Evolutionary conservation across 169 alveolate species (phyloP), one percentile per base, ranked within the genome.

Genomic region (Plasmodium vivax): DNA sequence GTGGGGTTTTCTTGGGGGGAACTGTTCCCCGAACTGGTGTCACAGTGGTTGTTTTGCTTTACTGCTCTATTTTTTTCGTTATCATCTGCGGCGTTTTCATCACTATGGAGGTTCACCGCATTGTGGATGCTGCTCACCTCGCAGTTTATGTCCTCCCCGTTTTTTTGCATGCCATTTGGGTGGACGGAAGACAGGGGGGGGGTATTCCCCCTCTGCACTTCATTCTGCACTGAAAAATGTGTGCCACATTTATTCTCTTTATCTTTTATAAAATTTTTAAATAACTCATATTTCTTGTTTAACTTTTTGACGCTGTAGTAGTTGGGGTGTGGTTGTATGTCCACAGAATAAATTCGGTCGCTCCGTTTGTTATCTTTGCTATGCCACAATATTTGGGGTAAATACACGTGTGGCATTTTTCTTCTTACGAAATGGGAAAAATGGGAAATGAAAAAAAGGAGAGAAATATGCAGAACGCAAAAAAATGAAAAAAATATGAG

Each of bases 301-400:
- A 90, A 47, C 72, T 80, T 81, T 85, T 81, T 81, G 12, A 79
- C 80, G 62, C 93, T 87, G 58, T 93, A 84, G 58, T 95, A 88
- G 81, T 96, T 90, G 77, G 96, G 88, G 34, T 92, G 93, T 38
- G 99, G 99, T 94, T 98, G 98, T 92, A 97, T 94, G 90, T 98
- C 98, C 72, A 98, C 83, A 10, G 99, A 98, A 91, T 98, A 98
- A 51, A 98, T 98, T 68, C 99, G 97, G 83, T 98, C 99, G 41
- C 98, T 96, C 58, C 96, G 96, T 80, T 97, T 97, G 95, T 98
- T 97, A 95, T 97, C 98, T 92, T 98, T 98, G 93, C 98, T 96
- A 91, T 98, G 99, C 99, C 99, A 98, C 68, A 98, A 88, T 32
- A 98, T 97, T 87, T 97, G 99, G 45, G 98, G 99, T 51, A 97